Percentiles rank a stretch among this genome's conserved stretches.
Evolutionary conservation across 257 asterid genomes (phyloP).

Genomic region (Jacaranda copaia): DNA sequence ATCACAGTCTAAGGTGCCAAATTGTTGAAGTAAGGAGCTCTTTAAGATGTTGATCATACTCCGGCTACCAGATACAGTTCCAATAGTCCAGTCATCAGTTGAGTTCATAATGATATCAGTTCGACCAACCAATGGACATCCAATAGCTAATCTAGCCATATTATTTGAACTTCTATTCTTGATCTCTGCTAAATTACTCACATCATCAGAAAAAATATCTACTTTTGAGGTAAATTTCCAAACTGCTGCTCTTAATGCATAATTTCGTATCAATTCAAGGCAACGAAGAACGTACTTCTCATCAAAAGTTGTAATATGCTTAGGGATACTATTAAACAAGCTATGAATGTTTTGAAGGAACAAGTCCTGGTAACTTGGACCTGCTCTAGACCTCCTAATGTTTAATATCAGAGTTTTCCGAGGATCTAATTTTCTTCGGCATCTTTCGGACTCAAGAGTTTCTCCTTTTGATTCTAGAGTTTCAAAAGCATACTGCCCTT

Average conservation of each 20-base stretch:
- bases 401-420: constrained; percentile 43
- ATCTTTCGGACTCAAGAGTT: constrained; percentile 31
- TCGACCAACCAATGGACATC: constrained; percentile 36
- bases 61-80: constrained; percentile 64
- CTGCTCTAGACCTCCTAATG: constrained; percentile 38
- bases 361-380: constrained; percentile 47
- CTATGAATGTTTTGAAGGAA: constrained; percentile 48
- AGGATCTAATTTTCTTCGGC: constrained; percentile 38
- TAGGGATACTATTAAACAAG: constrained; percentile 55
- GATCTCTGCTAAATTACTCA: constrained; percentile 42
- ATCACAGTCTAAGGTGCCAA: constrained; percentile 44
- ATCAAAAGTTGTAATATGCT: constrained; percentile 68
- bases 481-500: constrained; percentile 40
- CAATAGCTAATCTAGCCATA: constrained; percentile 48
- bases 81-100: constrained; percentile 48
- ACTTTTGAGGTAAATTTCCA: constrained; percentile 50
- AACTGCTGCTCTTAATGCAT: constrained; percentile 57
- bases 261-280: constrained; percentile 67
- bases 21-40: constrained; percentile 67
- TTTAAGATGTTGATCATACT: constrained; percentile 80
- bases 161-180: constrained; percentile 28
- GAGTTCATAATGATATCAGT: background rate
- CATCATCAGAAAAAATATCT: constrained; percentile 42
- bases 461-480: constrained; percentile 43
- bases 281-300: constrained; percentile 74